Evolutionary conservation across 257 asterid genomes (phyloP).

Genomic region (Nicotiana knightiana): DNA sequence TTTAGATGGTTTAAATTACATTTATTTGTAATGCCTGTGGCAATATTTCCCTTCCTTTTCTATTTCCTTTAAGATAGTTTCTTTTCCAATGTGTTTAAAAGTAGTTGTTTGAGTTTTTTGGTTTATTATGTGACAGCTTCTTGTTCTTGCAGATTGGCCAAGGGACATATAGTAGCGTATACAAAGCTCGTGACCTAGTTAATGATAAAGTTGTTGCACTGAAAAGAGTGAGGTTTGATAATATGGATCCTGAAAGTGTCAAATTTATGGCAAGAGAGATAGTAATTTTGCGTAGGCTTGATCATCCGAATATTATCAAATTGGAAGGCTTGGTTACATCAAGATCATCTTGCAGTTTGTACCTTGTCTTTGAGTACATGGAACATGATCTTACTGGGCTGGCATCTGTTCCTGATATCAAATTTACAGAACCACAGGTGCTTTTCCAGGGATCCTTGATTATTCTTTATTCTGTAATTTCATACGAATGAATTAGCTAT

Average conservation of each 20-base stretch:
- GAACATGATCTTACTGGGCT: slow-evolving; percentile 93
- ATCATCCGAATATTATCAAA: slow-evolving; percentile 85
- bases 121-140: slow-evolving; percentile 39
- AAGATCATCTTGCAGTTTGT: slow-evolving; percentile 59
- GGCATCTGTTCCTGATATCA: slow-evolving; percentile 70
- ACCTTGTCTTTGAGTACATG: slow-evolving; percentile 89
- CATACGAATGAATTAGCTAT: not conserved
- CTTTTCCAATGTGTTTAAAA: not conserved
- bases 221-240: slow-evolving; percentile 85
- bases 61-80: not conserved
- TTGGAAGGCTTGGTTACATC: slow-evolving; percentile 83
- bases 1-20: not conserved
- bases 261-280: slow-evolving; percentile 98
- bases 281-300: slow-evolving; percentile 67
- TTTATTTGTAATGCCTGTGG: not conserved
- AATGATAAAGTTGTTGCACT: slow-evolving; percentile 62
- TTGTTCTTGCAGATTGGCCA: slow-evolving; percentile 80
- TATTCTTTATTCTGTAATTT: not conserved
- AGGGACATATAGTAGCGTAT: slow-evolving; percentile 94
- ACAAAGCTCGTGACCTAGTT: slow-evolving; percentile 70
- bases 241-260: slow-evolving; percentile 83
- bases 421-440: slow-evolving; percentile 87
- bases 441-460: slow-evolving; percentile 7
- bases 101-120: slow-evolving; percentile 21
- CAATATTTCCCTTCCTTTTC: not conserved